These are phyloP conservation scores for Aquilaria yunnanensis DNA, from an alignment of 345 rosid species.

Conservation along the genomic window DNA sequence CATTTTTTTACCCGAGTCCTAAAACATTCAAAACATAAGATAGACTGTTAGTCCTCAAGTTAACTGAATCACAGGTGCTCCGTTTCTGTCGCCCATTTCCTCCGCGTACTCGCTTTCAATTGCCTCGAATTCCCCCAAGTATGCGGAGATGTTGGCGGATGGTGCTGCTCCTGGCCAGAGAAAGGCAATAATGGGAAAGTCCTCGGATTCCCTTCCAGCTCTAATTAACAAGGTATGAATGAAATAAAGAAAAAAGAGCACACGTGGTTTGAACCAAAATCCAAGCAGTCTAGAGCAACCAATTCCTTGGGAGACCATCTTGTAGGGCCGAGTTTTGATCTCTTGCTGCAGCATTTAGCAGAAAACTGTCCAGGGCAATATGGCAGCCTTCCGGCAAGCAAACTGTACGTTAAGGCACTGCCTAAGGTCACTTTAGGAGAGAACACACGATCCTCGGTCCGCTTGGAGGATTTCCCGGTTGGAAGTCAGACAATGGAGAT, in stretches of 20 bases:
- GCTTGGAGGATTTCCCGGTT: conserved; percentile 49
- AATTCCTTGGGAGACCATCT: conserved; percentile 29
- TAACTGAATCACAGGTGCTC: too few relatives aligned
- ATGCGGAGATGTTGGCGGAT: too few relatives aligned
- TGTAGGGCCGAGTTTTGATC: conserved; percentile 37
- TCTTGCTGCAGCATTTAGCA: conserved; percentile 32
- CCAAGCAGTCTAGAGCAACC: conserved; percentile 6
- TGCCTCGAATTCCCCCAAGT: too few relatives aligned
- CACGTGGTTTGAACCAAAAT: conserved; percentile 12
- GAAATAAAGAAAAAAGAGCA: not conserved
- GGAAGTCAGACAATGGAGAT: conserved; percentile 57
- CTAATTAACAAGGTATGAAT: too few relatives aligned
- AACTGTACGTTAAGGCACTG: conserved; percentile 33
- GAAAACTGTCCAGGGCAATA: conserved; percentile 30
- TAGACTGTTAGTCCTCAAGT: not conserved
- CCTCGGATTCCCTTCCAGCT: too few relatives aligned
- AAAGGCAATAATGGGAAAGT: too few relatives aligned
- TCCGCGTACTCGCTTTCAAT: too few relatives aligned
- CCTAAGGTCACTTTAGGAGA: conserved; percentile 24
- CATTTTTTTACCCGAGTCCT: not conserved
- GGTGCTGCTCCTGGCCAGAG: too few relatives aligned
- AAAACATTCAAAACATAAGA: not conserved
- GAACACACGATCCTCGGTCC: conserved; percentile 33
- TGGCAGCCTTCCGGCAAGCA: conserved; percentile 34
- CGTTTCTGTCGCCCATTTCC: too few relatives aligned